Evolutionary conservation across 2,329 filamentous ascomycete species (phyloP).

Genomic region (Rhexocercosporidium sp.): DNA sequence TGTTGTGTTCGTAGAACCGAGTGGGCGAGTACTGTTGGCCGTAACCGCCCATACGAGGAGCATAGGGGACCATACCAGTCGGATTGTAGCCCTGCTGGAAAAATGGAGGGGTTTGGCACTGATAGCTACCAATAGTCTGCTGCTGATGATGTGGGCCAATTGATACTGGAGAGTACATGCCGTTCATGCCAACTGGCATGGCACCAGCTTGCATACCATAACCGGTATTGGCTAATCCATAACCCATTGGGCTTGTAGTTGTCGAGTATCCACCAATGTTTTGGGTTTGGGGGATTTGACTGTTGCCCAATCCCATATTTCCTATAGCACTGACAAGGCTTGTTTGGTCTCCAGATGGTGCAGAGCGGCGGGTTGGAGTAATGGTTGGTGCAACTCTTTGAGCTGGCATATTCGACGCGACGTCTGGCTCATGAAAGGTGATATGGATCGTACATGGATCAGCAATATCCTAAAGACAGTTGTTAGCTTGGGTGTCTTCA

Average conservation of each 20-base stretch:
- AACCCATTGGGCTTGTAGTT: background rate
- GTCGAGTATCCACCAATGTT: background rate
- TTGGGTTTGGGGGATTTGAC: background rate
- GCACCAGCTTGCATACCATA: background rate
- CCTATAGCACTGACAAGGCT: slow-evolving; percentile 1
- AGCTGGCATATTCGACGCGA: background rate
- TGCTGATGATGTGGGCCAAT: background rate
- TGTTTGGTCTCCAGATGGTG: background rate
- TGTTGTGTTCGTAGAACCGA: background rate
- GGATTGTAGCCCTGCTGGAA: slow-evolving; percentile 6
- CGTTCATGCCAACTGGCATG: background rate
- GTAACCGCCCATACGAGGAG: background rate
- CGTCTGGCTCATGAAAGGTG: slow-evolving; percentile 12
- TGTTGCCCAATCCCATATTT: slow-evolving; percentile 6
- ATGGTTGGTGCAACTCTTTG: background rate
- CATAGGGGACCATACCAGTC: background rate
- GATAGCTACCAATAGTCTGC: background rate
- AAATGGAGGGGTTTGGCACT: background rate
- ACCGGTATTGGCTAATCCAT: background rate
- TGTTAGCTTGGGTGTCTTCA: background rate
- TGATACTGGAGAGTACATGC: background rate
- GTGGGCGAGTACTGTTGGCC: background rate
- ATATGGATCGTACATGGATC: slow-evolving; percentile 1
- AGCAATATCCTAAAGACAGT: background rate
- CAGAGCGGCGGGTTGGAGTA: slow-evolving; percentile 19